A percentile compares a stretch with the other conserved stretches of the same genome.
phyloP scores from a whole-genome alignment of 1,284 basidiomycete genomes.

The Agroathelia rolfsii region DNA sequence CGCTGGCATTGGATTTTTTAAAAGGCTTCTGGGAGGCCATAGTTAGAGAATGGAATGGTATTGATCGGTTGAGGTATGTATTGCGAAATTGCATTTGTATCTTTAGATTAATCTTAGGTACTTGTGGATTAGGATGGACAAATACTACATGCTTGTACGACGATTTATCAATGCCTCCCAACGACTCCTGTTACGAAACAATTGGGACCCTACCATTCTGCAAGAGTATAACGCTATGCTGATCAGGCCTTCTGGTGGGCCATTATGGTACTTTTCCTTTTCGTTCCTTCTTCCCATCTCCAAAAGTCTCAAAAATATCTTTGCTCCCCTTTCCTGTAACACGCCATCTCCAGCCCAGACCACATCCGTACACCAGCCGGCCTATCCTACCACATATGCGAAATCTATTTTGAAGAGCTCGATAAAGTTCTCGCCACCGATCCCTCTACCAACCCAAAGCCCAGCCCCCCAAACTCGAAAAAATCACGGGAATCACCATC shows the following conservation, averaged over 20 bases:
- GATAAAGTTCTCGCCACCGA: slow-evolving; percentile 51
- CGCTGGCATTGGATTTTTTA: slow-evolving; percentile 68
- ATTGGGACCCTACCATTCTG: slow-evolving; percentile 56
- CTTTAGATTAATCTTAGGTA: not conserved
- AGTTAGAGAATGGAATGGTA: slow-evolving; percentile 85
- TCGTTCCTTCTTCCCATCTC: not conserved
- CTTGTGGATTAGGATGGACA: slow-evolving; percentile 98
- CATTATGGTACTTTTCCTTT: slow-evolving; percentile 54
- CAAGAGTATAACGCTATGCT: slow-evolving; percentile 63
- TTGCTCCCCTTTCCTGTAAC: slow-evolving; percentile 3
- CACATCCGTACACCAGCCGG: slow-evolving; percentile 72
- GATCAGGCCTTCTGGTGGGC: slow-evolving; percentile 51
- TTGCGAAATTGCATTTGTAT: slow-evolving; percentile 1
- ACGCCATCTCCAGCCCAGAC: slow-evolving; percentile 52
- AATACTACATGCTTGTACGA: slow-evolving; percentile 92
- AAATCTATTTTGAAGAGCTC: slow-evolving; percentile 88
- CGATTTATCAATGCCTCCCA: slow-evolving; percentile 84
- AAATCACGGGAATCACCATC: slow-evolving; percentile 10
- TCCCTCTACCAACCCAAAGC: slow-evolving; percentile 12
- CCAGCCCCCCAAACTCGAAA: too few relatives aligned
- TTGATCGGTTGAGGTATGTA: slow-evolving; percentile 80
- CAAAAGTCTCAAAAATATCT: slow-evolving; percentile 6
- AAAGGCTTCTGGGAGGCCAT: slow-evolving; percentile 86
- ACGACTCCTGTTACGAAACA: slow-evolving; percentile 58
- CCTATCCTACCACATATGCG: slow-evolving; percentile 78